Evolutionary conservation across 208 protist species (phyloP), one percentile per base, ranked within the genome.

Genomic region (Blechomonas ayalai): DNA sequence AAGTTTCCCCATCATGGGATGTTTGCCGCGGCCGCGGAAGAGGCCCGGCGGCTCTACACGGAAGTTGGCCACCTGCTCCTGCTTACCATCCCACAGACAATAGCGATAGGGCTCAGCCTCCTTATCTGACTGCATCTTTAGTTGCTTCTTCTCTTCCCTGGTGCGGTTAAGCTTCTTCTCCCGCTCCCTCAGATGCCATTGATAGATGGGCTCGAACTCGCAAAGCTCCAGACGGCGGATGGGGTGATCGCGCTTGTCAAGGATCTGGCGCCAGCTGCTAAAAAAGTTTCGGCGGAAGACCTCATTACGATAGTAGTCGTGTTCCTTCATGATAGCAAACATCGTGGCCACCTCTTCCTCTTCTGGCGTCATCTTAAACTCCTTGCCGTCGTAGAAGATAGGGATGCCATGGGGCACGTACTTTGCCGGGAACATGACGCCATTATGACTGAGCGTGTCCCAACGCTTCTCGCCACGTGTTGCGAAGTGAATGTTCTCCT

Each of bases 261-360:
- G 62, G 15, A 97, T 78, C 49, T 81, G 57, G 15, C 73, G 68
- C 79, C 91, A 99, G 49, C 93, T 95, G 3, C 60, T 51, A 50
- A 98, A 99, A 59, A 99, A 99, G 74, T 99, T 99, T 35, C 94
- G 59, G 40, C 95, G 82, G 67, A 99, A 99, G 24, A 77, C 46
- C 13, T 72, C 60, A 39, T 97, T 98, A 46, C 92, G 78, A 40
- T 95, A 93, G 68, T 98, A 96, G 57, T 99, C 97, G 19, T 84
- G 94, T 38, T 88, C 93, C 71, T 62, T 81, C 66, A 95, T 68
- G 3, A 86, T 67, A 0, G 97, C 97, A 43, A 97, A 99, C 73
- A 98, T 97, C 1, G 97, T 99, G 3, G 97, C 97, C n/a, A 98
- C 82, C 64, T 99, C 98, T 68, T 99, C 97, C 59, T 97, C 84